These are phyloP conservation scores for Diaporthe amygdali DNA, from an alignment of 2,329 filamentous ascomycete species.

Conservation along the genomic window DNA sequence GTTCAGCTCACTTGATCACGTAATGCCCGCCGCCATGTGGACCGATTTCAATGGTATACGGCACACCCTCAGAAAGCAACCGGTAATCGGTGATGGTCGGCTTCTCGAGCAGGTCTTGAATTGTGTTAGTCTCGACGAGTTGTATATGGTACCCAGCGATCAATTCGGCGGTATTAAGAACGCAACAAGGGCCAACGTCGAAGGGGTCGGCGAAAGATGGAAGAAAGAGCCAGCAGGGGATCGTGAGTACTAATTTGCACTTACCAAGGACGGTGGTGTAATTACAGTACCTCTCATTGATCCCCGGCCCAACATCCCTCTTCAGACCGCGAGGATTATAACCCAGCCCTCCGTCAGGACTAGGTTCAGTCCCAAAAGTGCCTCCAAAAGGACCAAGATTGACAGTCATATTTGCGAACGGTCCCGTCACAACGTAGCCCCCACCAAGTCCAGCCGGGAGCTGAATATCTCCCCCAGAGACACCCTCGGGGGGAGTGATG, in stretches of 20 bases:
- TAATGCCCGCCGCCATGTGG: constrained; percentile 21
- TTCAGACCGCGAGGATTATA: constrained; percentile 28
- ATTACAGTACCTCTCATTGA: neutral
- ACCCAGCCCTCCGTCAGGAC: constrained; percentile 18
- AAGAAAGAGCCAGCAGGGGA: neutral
- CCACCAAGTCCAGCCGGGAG: constrained; percentile 57
- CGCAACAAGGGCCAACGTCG: too few relatives aligned
- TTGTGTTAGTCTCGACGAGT: neutral
- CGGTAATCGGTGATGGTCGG: constrained; percentile 25
- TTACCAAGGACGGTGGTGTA: constrained; percentile 2
- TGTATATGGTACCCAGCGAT: neutral
- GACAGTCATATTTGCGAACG: constrained; percentile 29
- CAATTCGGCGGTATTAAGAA: too few relatives aligned
- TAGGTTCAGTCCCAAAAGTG: neutral
- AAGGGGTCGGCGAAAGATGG: too few relatives aligned
- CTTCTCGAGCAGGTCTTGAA: constrained; percentile 17
- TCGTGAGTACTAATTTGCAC: neutral
- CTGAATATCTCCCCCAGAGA: constrained; percentile 30
- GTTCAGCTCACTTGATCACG: constrained; percentile 1
- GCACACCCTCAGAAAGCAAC: constrained; percentile 6
- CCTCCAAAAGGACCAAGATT: constrained; percentile 7
- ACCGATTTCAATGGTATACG: neutral
- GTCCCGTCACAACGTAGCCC: constrained; percentile 33
- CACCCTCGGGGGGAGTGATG: constrained; percentile 33
- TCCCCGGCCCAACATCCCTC: constrained; percentile 15